A percentile compares a stretch with the other conserved stretches of the same genome.
Evolutionary conservation across 73 alveolate genomes (phyloP).

Genomic region (Blepharisma japonicum): DNA sequence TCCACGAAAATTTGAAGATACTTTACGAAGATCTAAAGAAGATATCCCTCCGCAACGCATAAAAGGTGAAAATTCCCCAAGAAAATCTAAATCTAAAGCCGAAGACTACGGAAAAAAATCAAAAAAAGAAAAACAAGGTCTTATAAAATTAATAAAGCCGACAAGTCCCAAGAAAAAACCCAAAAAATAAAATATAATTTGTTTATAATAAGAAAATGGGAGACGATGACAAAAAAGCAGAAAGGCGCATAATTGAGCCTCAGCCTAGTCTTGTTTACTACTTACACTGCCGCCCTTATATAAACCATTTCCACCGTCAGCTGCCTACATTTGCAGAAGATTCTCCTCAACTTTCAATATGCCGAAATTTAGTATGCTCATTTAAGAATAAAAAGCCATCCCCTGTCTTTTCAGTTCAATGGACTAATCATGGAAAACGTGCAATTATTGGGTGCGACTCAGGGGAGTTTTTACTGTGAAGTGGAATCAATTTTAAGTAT

Average conservation of each 20-base stretch:
- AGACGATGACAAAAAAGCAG: constrained; percentile 30
- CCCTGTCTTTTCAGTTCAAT: constrained; percentile 49
- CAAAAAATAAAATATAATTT: too few relatives aligned
- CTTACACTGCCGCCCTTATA: constrained; percentile 19
- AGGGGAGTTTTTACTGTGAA: constrained; percentile 53
- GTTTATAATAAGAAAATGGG: background rate
- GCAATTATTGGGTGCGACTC: constrained; percentile 46
- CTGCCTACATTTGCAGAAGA: constrained; percentile 30
- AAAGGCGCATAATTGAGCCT: constrained; percentile 27
- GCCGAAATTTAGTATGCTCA: constrained; percentile 27
- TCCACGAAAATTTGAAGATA: too few relatives aligned
- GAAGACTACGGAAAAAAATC: too few relatives aligned
- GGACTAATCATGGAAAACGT: constrained; percentile 55
- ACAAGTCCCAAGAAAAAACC: too few relatives aligned
- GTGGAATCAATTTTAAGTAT: constrained; percentile 48
- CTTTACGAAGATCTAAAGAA: too few relatives aligned
- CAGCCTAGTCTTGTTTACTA: constrained; percentile 25
- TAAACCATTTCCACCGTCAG: constrained; percentile 20
- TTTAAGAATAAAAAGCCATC: constrained; percentile 29
- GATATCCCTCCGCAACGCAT: too few relatives aligned
- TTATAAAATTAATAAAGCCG: too few relatives aligned
- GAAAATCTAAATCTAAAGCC: too few relatives aligned
- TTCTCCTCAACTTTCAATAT: background rate
- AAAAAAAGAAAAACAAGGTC: too few relatives aligned
- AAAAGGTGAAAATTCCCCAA: too few relatives aligned